These are phyloP conservation scores for Cyclotella sp. DNA, from an alignment of 108 stramenopile species.

Conservation along the genomic window DNA sequence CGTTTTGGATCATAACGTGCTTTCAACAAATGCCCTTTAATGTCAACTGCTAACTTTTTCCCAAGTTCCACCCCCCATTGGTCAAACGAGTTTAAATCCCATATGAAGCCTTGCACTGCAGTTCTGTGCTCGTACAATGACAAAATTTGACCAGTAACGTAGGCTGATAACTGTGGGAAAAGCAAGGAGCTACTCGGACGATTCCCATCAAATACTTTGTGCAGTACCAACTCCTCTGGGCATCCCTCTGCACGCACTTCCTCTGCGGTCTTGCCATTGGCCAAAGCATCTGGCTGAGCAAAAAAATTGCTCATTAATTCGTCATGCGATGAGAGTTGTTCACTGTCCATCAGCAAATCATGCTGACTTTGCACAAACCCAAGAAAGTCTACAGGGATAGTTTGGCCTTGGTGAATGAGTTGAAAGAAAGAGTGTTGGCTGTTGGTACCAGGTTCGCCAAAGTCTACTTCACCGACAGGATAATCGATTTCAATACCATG, in stretches of 20 bases:
- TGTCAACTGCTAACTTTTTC: conserved; percentile 95
- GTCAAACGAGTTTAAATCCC: conserved; percentile 99
- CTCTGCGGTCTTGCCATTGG: conserved; percentile 91
- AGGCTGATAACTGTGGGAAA: conserved; percentile 94
- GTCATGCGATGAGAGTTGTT: conserved; percentile 95
- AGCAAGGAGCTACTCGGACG: conserved; percentile 96
- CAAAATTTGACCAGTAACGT: conserved; percentile 93
- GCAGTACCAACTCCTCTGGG: conserved; percentile 87
- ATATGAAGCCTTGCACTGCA: conserved; percentile 99
- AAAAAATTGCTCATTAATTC: conserved; percentile 99
- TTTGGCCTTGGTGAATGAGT: conserved; percentile 98
- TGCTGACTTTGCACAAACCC: conserved; percentile 91
- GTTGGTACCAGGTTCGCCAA: conserved; percentile 99
- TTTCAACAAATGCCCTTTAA: conserved; percentile 72
- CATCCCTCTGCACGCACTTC: conserved; percentile 94
- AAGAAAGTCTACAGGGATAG: conserved; percentile 97
- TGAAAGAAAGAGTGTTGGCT: conserved; percentile 99
- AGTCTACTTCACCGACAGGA: conserved; percentile 95
- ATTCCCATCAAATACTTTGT: conserved; percentile 96
- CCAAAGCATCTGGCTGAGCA: conserved; percentile 99
- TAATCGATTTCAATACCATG: conserved; percentile 89
- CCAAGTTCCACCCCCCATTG: conserved; percentile 99
- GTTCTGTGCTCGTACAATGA: conserved; percentile 98
- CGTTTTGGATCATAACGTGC: conserved; percentile 62
- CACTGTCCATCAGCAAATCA: conserved; percentile 86